A percentile compares a stretch with the other conserved stretches of the same genome.
Evolutionary conservation across 2,329 filamentous ascomycete genomes (phyloP).

Genomic region (Clarireedia sp.): DNA sequence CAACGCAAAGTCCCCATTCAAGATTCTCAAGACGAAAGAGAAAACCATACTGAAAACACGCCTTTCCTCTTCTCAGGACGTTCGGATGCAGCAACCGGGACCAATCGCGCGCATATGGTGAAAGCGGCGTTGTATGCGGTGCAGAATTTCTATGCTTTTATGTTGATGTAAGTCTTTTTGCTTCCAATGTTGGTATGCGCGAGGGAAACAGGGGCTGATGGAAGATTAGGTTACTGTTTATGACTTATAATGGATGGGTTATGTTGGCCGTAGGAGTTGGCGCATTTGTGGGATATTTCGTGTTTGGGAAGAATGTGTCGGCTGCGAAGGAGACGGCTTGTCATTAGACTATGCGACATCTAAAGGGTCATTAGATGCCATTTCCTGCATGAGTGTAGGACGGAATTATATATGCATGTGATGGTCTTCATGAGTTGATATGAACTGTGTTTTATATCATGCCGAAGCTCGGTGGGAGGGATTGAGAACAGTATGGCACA

Average conservation of each 20-base stretch:
- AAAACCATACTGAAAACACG: conserved; percentile 49
- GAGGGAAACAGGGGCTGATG: not conserved
- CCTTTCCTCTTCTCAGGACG: conserved; percentile 60
- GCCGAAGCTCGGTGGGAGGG: too few species aligned
- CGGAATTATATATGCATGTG: too few species aligned
- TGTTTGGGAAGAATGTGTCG: conserved; percentile 65
- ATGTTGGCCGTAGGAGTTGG: conserved; percentile 88
- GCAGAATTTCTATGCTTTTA: conserved; percentile 98
- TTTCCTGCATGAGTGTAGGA: too few species aligned
- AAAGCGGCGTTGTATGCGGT: conserved; percentile 81
- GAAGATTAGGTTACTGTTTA: conserved; percentile 75
- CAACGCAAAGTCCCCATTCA: too few species aligned
- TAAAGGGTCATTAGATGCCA: too few species aligned
- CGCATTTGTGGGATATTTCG: conserved; percentile 78
- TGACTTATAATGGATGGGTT: conserved; percentile 99
- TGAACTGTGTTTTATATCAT: too few species aligned
- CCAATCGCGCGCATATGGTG: conserved; percentile 62
- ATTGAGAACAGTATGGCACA: too few species aligned
- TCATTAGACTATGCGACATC: conserved; percentile 45
- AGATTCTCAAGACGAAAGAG: conserved; percentile 14
- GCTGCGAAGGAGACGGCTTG: conserved; percentile 84
- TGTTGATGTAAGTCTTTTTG: conserved; percentile 78
- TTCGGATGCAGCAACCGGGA: conserved; percentile 50
- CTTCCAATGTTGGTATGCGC: not conserved
- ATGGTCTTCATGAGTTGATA: too few species aligned